A percentile compares a stretch with the other conserved stretches of the same genome.
Conservation (phyloP, 2,329 filamentous ascomycete species). For the Parascedosporium putredinis region DNA sequence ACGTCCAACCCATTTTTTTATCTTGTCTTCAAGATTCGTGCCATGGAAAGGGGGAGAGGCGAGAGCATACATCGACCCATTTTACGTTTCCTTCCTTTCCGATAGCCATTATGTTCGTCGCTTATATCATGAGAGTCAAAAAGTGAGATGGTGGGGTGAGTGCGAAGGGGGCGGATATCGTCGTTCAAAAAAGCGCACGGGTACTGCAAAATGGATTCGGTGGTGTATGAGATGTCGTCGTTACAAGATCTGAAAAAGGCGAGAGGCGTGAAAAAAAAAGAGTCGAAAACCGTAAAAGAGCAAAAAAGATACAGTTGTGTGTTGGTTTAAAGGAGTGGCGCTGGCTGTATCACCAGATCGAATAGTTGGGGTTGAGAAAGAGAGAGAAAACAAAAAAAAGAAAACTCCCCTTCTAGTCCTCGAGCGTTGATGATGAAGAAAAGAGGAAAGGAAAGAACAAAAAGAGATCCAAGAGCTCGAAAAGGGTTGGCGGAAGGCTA, state of each 20-base stretch:
- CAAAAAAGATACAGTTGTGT: not conserved
- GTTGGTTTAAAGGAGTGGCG: not conserved
- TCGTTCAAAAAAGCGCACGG: not conserved
- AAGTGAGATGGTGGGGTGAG: too few species aligned
- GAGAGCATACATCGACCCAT: slow-evolving; percentile 46
- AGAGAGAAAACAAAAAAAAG: not conserved
- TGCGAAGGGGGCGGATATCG: too few species aligned
- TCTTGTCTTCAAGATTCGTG: not conserved
- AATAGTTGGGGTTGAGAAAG: not conserved
- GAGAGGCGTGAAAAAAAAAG: slow-evolving; percentile 4
- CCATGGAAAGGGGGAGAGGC: slow-evolving; percentile 5
- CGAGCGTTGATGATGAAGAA: too few species aligned
- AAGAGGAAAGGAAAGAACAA: too few species aligned
- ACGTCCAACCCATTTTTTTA: too few species aligned
- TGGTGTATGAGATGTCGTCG: too few species aligned
- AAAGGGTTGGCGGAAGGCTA: too few species aligned
- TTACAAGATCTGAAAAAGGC: too few species aligned
- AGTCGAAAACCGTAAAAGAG: not conserved
- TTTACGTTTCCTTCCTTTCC: slow-evolving; percentile 41
- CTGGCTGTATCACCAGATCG: too few species aligned
- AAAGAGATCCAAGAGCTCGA: not conserved
- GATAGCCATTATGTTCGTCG: slow-evolving; percentile 29
- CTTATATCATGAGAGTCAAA: too few species aligned
- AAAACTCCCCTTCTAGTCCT: too few species aligned
- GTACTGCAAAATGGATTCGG: too few species aligned